Base-by-base conservation (phyloP, 768 basidiomycete genomes). In the Leccinum sublutescens region DNA sequence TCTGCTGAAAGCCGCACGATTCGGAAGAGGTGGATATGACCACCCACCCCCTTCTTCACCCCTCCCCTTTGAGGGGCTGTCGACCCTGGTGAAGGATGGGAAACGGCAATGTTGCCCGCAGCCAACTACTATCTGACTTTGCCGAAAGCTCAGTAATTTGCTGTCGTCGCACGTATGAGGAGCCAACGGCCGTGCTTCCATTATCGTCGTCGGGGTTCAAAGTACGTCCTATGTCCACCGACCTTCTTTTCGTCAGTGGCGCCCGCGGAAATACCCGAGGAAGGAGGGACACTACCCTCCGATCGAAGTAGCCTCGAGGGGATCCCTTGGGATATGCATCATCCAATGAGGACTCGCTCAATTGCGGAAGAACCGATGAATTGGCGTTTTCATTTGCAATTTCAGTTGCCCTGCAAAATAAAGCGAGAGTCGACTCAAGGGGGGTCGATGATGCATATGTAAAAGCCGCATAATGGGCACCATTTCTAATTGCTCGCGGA, bases 151-250 rank as follows among this genome's bases (percentile, higher is more conserved):
- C 27, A 54, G 52, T 7, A 17, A n/a, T 23, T 25, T 55, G 40
- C n/a, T 43, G 40, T 43, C 52, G 55, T 54, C 59, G 54, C 52
- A 65, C 60, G 54, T 15, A 25, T n/a, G 9, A 29, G 33, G 5
- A 19, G 17, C 23, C 50, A 53, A 19, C 9, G 9, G 27, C 33
- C 33, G 33, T 19, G 31, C 6, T 45, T 45, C 43, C 43, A 45
- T 45, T 45, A n/a, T 19, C 10, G 19, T 45, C 43, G 43, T 45
- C 43, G 43, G 43, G 43, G 43, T 45, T 45, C n/a, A 45, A 45
- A 45, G 43, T 45, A 40, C n/a, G 40, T 40, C 40, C 40, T 40
- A 45, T 45, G 51, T 52, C 45, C 8, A 25, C 49, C 50, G 27
- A 2, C 2, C 43, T 45, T 45, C 43, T 45, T 45, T 45, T 9